Percentiles rank a stretch among this genome's conserved stretches.
phyloP scores from a whole-genome alignment of 371 early-diverging fungal species.

The Encephalitozoon cuniculi region DNA sequence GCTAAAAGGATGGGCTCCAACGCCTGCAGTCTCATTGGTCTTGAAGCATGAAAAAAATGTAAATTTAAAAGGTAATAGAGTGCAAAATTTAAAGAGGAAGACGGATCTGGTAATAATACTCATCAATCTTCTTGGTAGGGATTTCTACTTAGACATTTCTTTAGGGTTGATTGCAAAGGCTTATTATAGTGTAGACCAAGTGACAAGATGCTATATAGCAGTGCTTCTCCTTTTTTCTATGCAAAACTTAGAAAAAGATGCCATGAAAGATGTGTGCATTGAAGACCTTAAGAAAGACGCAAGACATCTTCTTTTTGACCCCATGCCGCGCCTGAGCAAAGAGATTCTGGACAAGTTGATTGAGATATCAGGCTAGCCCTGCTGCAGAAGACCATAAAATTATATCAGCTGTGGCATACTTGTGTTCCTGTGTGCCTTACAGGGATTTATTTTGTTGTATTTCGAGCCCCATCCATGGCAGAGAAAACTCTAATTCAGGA shows the following conservation, averaged over 20 bases:
- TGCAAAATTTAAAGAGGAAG: not conserved
- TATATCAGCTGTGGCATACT: too few relatives aligned
- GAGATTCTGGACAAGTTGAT: not conserved
- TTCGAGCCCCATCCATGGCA: not conserved
- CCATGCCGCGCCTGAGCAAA: not conserved
- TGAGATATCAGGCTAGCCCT: not conserved
- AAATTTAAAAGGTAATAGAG: not conserved
- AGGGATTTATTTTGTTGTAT: constrained; percentile 10
- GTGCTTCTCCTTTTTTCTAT: not conserved
- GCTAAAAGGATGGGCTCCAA: not conserved
- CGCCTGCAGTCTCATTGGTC: too few relatives aligned
- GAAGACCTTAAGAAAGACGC: not conserved
- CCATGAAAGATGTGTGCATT: not conserved
- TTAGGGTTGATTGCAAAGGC: not conserved
- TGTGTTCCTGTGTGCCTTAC: too few relatives aligned
- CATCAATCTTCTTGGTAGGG: not conserved
- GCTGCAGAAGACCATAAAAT: not conserved
- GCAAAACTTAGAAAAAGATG: not conserved
- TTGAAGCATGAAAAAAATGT: too few relatives aligned
- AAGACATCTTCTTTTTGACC: not conserved
- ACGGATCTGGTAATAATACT: not conserved
- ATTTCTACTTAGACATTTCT: not conserved
- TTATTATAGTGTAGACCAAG: not conserved
- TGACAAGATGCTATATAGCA: not conserved
- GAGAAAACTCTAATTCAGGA: constrained; percentile 5